Evolutionary conservation across 1,284 basidiomycete genomes (phyloP), one percentile per base, ranked within the genome.

Genomic region (Blastosporella zonata): DNA sequence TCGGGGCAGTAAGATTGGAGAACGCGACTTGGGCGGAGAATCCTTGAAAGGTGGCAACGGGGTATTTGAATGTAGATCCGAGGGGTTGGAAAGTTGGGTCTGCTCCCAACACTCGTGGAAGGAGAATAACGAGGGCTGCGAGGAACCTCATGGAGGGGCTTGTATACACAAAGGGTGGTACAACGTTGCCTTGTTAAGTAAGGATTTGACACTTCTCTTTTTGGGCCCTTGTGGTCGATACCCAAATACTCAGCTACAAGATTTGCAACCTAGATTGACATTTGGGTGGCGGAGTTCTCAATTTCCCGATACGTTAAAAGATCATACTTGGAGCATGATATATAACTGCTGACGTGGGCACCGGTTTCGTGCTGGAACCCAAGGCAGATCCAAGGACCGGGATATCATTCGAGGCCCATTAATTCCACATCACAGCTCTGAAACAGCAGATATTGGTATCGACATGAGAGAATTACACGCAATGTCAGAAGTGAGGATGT

Each of bases 1-100:
- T 62, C 12, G 72, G 72, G 1, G 59, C 55, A 1, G 68, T 68
- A 8, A 73, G 60, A 49, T 69, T 69, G 3, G 66, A 67, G 52
- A 69, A 71, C 17, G 71, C 44, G 12, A 70, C 65, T 8, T 54
- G 55, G 13, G 69, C 64, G 8, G 55, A 47, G 46, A 69, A 62
- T 6, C 69, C 70, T 2, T 61, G 39, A 1, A 65, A 64, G 13
- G 59, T 64, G 4, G 62, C 73, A 6, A 69, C 70, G 29, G 69
- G 74, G 0, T 63, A 54, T 38, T 53, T 53, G 51, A 69, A 69
- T 5, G 62, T 51, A 0, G 53, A 50, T 2, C 62, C 63, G 17
- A 51, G 42, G 5, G 63, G 53, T 45, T 69, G 67, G 49, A 67
- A 64, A 1, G 58, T 62, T 9, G 46, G 8, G 3, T 10, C 34